Conservation (phyloP, 2,329 filamentous ascomycete species). For the Xylariaceae sp. region DNA sequence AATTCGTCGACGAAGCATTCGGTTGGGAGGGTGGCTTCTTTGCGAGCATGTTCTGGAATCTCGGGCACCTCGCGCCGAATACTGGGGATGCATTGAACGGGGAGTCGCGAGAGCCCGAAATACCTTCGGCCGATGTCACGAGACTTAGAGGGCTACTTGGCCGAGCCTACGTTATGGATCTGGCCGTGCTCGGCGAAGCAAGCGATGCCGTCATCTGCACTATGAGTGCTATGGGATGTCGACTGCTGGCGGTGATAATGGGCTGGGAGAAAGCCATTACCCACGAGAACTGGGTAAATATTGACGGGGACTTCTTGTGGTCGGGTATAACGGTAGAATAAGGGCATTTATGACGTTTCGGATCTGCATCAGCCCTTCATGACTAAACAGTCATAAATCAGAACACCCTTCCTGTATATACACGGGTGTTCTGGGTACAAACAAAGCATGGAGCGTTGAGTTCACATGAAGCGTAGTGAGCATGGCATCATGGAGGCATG, state of each 20-base stretch:
- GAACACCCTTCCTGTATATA: slow-evolving; percentile 10
- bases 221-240: slow-evolving; percentile 66
- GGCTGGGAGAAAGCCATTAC: slow-evolving; percentile 68
- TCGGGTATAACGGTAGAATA: slow-evolving; percentile 33
- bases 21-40: slow-evolving; percentile 91
- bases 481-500: not conserved
- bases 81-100: slow-evolving; percentile 34
- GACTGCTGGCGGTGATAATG: slow-evolving; percentile 77
- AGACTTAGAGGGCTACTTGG: slow-evolving; percentile 68
- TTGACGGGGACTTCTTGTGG: slow-evolving; percentile 69
- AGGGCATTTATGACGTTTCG: slow-evolving; percentile 8
- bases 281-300: slow-evolving; percentile 64
- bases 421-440: slow-evolving; percentile 12
- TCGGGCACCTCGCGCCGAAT: slow-evolving; percentile 50
- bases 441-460: not conserved
- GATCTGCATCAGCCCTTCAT: slow-evolving; percentile 2
- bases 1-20: slow-evolving; percentile 68
- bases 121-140: slow-evolving; percentile 51
- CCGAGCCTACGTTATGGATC: slow-evolving; percentile 75
- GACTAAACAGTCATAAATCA: not conserved
- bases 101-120: slow-evolving; percentile 30
- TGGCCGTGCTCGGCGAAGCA: slow-evolving; percentile 64
- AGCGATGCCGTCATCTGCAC: slow-evolving; percentile 71
- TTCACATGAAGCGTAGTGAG: not conserved
- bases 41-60: slow-evolving; percentile 71